A percentile compares a stretch with the other conserved stretches of the same genome.
phyloP scores from a whole-genome alignment of 768 basidiomycete species.

The Imleria badia region DNA sequence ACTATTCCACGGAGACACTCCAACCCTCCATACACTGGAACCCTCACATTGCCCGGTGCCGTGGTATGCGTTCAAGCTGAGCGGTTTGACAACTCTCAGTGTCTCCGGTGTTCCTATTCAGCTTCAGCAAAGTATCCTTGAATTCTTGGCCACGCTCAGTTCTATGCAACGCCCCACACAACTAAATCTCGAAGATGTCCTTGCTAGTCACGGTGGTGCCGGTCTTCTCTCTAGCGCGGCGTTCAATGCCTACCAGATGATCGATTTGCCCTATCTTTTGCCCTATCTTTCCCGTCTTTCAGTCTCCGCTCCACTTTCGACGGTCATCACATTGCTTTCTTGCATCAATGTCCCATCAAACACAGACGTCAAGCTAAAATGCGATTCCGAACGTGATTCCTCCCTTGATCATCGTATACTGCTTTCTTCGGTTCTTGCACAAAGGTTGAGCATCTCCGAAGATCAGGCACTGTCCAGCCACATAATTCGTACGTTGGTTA shows the following conservation, averaged over 20 bases:
- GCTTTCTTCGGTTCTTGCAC: not conserved
- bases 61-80: not conserved
- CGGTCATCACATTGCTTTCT: no score
- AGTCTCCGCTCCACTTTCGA: no score
- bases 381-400: no score
- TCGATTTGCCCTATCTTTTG: not conserved
- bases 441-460: not conserved
- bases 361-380: no score
- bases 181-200: conserved; percentile 34
- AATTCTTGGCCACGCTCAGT: conserved; percentile 33
- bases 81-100: conserved; percentile 35
- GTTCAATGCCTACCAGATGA: not conserved
- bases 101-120: conserved; percentile 25
- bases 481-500: not conserved
- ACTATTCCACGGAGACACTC: not conserved
- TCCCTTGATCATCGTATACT: no score
- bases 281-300: not conserved
- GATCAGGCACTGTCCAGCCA: not conserved
- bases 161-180: conserved; percentile 34
- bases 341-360: no score
- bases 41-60: not conserved
- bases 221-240: not conserved
- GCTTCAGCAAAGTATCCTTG: conserved; percentile 28
- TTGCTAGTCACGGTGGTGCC: conserved; percentile 24
- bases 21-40: not conserved